A percentile compares a stretch with the other conserved stretches of the same genome.
Conservation (phyloP, 2,329 filamentous ascomycete genomes). For the Verticillium zaregamsianum region DNA sequence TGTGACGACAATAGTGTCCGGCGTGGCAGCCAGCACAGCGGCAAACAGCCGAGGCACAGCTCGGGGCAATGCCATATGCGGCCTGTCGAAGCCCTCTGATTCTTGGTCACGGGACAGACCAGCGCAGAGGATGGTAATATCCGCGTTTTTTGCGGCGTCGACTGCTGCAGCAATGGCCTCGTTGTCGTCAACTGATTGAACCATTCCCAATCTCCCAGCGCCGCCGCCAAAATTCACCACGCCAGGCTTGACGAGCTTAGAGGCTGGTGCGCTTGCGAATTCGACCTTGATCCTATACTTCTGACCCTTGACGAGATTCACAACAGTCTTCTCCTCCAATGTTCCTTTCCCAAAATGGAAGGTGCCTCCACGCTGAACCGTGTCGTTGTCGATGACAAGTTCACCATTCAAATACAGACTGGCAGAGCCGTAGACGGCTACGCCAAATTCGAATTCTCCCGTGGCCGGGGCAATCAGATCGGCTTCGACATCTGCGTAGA, state of each 20-base stretch:
- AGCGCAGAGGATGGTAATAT: slow-evolving; percentile 50
- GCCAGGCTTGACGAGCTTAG: slow-evolving; percentile 1
- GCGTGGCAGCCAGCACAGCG: neutral
- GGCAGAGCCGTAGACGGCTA: slow-evolving; percentile 27
- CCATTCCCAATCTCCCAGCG: slow-evolving; percentile 3
- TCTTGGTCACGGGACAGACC: slow-evolving; percentile 45
- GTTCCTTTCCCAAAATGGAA: slow-evolving; percentile 19
- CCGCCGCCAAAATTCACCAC: neutral
- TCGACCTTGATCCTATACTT: slow-evolving; percentile 23
- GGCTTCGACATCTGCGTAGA: slow-evolving; percentile 15
- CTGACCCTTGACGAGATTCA: slow-evolving; percentile 41
- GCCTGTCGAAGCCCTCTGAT: neutral
- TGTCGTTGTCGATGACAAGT: slow-evolving; percentile 25
- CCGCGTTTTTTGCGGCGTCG: slow-evolving; percentile 44
- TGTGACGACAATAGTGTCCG: neutral
- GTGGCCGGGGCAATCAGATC: slow-evolving; percentile 12
- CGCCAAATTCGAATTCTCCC: slow-evolving; percentile 23
- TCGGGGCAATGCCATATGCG: neutral
- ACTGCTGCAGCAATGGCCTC: slow-evolving; percentile 10
- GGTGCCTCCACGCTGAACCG: slow-evolving; percentile 16
- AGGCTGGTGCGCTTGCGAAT: slow-evolving; percentile 19
- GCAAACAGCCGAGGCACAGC: neutral
- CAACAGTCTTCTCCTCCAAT: slow-evolving; percentile 37
- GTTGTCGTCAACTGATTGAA: slow-evolving; percentile 3
- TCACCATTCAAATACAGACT: slow-evolving; percentile 24